Evolutionary conservation across 306 rosid species (phyloP).

Genomic region (Citrullus colocynthis): DNA sequence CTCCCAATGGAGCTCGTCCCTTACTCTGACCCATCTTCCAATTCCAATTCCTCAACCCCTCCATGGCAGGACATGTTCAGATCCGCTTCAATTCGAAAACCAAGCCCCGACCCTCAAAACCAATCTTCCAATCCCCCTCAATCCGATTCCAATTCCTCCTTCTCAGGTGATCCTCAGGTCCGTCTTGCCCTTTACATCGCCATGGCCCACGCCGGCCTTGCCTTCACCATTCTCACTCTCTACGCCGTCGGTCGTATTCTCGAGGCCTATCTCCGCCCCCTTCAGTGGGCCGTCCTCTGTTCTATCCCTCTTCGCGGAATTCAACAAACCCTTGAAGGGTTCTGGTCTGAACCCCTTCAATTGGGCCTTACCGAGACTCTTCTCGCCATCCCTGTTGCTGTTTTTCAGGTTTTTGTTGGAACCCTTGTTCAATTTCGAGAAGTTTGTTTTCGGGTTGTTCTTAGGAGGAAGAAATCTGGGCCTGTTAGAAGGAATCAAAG

Average conservation of each 20-base stretch:
- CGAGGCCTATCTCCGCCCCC: slow-evolving; percentile 65
- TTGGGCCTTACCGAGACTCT: slow-evolving; percentile 80
- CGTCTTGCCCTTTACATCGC: slow-evolving; percentile 84
- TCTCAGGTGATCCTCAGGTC: slow-evolving; percentile 75
- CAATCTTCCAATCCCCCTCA: slow-evolving; percentile 1
- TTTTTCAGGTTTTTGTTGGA: slow-evolving; percentile 53
- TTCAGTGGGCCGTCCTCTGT: slow-evolving; percentile 89
- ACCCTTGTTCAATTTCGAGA: slow-evolving; percentile 74
- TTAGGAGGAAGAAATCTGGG: slow-evolving; percentile 40
- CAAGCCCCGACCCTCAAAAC: slow-evolving; percentile 18
- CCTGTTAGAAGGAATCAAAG: slow-evolving; percentile 16
- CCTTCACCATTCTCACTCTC: slow-evolving; percentile 55
- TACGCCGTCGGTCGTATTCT: slow-evolving; percentile 56
- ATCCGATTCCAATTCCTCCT: slow-evolving; percentile 25
- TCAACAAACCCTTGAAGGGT: slow-evolving; percentile 54
- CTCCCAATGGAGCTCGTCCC: slow-evolving; percentile 55
- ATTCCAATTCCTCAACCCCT: slow-evolving; percentile 26
- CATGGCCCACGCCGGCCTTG: slow-evolving; percentile 89
- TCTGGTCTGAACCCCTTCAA: slow-evolving; percentile 65
- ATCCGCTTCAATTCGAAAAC: slow-evolving; percentile 52
- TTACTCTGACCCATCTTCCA: slow-evolving; percentile 40
- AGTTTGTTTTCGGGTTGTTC: slow-evolving; percentile 25
- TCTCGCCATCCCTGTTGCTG: slow-evolving; percentile 60
- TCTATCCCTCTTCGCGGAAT: slow-evolving; percentile 80
- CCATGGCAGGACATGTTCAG: slow-evolving; percentile 98